Conservation (phyloP, 352 stramenopile genomes). For the Phytopythium cucurbitacearum region DNA sequence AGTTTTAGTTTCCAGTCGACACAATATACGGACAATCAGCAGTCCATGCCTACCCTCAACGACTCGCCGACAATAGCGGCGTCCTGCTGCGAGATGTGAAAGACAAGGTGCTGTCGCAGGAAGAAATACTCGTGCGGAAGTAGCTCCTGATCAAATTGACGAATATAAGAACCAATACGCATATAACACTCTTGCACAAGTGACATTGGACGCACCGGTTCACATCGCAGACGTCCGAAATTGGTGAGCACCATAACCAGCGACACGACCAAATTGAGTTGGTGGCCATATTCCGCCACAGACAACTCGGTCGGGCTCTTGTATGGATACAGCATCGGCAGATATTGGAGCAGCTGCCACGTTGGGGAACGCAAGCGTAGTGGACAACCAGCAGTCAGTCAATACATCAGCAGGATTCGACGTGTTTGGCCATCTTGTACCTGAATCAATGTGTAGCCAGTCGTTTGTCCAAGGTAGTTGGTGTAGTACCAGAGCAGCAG, state of each 20-base stretch:
- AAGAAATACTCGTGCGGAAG: conserved; percentile 91
- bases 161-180: not conserved
- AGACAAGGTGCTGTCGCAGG: conserved; percentile 76
- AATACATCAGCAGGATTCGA: not conserved
- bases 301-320: conserved; percentile 65
- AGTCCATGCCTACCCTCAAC: conserved; percentile 34
- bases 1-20: not conserved
- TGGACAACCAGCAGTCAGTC: conserved; percentile 7
- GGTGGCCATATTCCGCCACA: conserved; percentile 61
- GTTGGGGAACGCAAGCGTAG: conserved; percentile 1
- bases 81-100: conserved; percentile 76
- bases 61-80: conserved; percentile 63
- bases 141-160: conserved; percentile 45
- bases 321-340: conserved; percentile 81
- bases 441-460: conserved; percentile 66
- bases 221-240: conserved; percentile 70
- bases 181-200: not conserved
- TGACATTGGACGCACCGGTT: conserved; percentile 28
- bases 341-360: conserved; percentile 59
- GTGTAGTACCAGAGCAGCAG: conserved; percentile 70
- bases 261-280: conserved; percentile 82
- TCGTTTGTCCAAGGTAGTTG: conserved; percentile 43
- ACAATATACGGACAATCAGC: not conserved
- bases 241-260: conserved; percentile 85
- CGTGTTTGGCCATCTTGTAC: conserved; percentile 12